Evolutionary conservation across 768 basidiomycete genomes (phyloP), one percentile per base, ranked within the genome.

Genomic region (Daedalea quercina): DNA sequence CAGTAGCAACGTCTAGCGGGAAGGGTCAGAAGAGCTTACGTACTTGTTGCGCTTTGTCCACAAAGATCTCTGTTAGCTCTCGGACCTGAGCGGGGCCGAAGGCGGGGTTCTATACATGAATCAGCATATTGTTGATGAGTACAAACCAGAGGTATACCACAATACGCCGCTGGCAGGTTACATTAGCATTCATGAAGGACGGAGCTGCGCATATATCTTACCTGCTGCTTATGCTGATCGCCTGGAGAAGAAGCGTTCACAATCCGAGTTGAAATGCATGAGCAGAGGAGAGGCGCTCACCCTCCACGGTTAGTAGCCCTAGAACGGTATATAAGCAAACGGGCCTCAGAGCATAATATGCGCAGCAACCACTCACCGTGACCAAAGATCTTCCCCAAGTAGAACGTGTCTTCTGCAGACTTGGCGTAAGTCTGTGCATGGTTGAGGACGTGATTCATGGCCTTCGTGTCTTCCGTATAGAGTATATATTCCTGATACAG

Each of bases 31-130:
- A n/a, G 34, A 17, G 9, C 42, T 31, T 60, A 80, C 83, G n/a
- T n/a, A n/a, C 64, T 78, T 64, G 0, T 73, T 58, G 1, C n/a
- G 84, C 67, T 62, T 84, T 85, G 3, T 75, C 72, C 1, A 82
- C 55, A 54, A 86, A 85, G 11, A 80, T 77, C 11, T 70, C 71
- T 0, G 80, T 80, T 9, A 85, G 60, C 41, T 77, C 78, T 3
- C 82, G 70, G 33, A 86, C 73, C 59, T 85, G 82, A 1, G 72
- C 65, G 1, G 74, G 71, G 1, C 84, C 82, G 57, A 87, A 87
- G 0, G 84, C 83, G 13, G 84, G 84, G 56, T 85, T 87, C 84
- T 75, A 17, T 19, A 6, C 4, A n/a, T n/a, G n/a, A n/a, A n/a
- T n/a, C n/a, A 19, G 37, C 37, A 15, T 40, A 40, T 9, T 8